Conservation (phyloP, 2,329 filamentous ascomycete genomes). For the Sordariomycetes sp. region DNA sequence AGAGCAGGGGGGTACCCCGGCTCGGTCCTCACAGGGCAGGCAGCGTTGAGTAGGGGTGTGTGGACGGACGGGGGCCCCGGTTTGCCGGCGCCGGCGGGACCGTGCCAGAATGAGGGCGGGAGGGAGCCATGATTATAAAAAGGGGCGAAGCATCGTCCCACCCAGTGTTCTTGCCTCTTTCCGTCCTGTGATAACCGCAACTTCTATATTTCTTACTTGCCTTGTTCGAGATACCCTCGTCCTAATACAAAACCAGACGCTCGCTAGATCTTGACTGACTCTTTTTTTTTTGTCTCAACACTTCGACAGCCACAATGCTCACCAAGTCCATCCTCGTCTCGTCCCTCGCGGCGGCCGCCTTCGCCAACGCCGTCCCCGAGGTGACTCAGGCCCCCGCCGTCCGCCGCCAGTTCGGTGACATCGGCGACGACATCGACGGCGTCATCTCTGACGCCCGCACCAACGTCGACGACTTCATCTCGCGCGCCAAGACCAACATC, state of each 20-base stretch:
- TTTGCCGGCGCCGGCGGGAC: neutral
- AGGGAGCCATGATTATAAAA: neutral
- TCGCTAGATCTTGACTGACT: neutral
- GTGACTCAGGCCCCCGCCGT: constrained; percentile 7
- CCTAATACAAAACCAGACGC: neutral
- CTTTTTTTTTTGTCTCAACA: neutral
- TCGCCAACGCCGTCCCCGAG: constrained; percentile 7
- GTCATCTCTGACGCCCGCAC: constrained; percentile 4
- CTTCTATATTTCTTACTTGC: neutral
- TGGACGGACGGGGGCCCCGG: no score
- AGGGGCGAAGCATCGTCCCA: neutral
- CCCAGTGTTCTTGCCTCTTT: neutral
- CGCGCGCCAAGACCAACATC: neutral
- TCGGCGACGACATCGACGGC: constrained; percentile 5
- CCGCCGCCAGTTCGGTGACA: neutral
- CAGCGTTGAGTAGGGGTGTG: neutral
- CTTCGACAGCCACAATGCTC: constrained; percentile 6
- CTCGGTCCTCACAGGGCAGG: neutral
- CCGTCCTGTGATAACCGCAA: neutral
- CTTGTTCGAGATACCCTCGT: neutral
- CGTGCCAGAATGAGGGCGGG: no score
- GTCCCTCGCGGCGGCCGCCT: constrained; percentile 6
- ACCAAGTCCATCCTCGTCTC: constrained; percentile 6
- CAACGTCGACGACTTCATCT: constrained; percentile 3
- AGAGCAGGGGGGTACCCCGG: neutral